Evolutionary conservation across 2,329 filamentous ascomycete genomes (phyloP).

Genomic region (Lachnellula suecica): DNA sequence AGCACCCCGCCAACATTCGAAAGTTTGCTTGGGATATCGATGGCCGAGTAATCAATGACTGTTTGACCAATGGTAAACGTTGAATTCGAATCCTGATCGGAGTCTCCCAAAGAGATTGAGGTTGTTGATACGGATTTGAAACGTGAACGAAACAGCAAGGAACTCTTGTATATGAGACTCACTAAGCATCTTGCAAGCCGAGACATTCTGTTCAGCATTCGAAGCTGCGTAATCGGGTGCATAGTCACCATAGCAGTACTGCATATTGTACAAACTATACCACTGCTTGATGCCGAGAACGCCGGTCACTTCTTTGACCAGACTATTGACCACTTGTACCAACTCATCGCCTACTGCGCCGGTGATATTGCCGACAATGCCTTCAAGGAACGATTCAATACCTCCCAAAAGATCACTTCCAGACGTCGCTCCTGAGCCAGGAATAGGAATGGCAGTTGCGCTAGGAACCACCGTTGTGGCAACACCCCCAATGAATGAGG

Average conservation of each 20-base stretch:
- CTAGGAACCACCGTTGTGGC: slow-evolving; percentile 1
- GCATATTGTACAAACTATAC: slow-evolving; percentile 17
- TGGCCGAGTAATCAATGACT: slow-evolving; percentile 18
- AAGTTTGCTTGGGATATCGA: slow-evolving; percentile 18
- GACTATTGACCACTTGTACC: slow-evolving; percentile 3
- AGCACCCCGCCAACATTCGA: not conserved
- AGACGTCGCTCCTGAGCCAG: not conserved
- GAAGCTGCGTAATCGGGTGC: slow-evolving; percentile 7
- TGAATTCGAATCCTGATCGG: slow-evolving; percentile 7
- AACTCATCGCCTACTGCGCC: slow-evolving; percentile 5
- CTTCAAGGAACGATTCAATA: slow-evolving; percentile 4
- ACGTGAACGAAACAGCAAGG: not conserved
- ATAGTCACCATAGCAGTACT: slow-evolving; percentile 14
- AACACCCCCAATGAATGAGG: slow-evolving; percentile 13
- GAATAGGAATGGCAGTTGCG: too few species aligned
- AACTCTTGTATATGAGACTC: not conserved
- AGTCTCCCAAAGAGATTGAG: too few species aligned
- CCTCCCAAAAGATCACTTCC: slow-evolving; percentile 2
- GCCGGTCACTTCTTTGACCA: slow-evolving; percentile 6
- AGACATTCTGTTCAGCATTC: slow-evolving; percentile 5
- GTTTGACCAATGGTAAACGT: slow-evolving; percentile 15
- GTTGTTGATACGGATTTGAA: not conserved
- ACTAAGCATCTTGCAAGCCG: slow-evolving; percentile 12
- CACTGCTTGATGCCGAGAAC: slow-evolving; percentile 16
- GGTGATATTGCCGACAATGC: slow-evolving; percentile 8